Conservation (phyloP, 306 rosid species). For the Pterocarpus macrocarpus region DNA sequence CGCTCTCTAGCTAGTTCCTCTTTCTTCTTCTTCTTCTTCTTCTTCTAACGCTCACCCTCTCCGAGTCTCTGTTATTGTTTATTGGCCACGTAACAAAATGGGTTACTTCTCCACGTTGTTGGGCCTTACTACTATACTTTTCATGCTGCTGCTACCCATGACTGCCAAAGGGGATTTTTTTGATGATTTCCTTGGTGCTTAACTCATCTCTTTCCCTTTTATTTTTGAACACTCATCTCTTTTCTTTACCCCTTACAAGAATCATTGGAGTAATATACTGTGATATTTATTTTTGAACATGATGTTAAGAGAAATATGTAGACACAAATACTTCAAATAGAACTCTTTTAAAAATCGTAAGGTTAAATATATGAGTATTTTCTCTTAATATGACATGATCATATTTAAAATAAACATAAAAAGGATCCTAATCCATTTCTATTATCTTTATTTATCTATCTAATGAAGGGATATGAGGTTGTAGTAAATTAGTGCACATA, state of each 20-base stretch:
- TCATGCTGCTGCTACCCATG: slow-evolving; percentile 44
- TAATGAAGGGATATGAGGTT: not conserved
- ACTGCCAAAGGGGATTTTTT: slow-evolving; percentile 12
- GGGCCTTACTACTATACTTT: slow-evolving; percentile 36
- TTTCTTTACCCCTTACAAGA: too few relatives aligned
- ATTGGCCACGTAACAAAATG: slow-evolving; percentile 31
- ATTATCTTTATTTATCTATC: not conserved
- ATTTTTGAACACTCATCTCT: too few relatives aligned
- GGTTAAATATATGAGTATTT: too few relatives aligned
- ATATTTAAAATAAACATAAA: too few relatives aligned
- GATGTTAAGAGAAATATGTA: too few relatives aligned
- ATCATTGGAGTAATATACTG: too few relatives aligned
- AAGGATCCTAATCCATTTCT: too few relatives aligned
- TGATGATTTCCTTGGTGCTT: slow-evolving; percentile 49
- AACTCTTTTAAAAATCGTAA: too few relatives aligned
- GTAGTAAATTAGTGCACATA: not conserved
- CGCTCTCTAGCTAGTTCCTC: not conserved
- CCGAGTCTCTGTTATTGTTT: not conserved
- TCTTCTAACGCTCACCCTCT: not conserved
- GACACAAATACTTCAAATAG: too few relatives aligned
- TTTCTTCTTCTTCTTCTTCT: not conserved
- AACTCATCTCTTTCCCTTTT: not conserved
- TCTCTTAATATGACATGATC: too few relatives aligned
- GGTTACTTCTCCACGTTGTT: slow-evolving; percentile 48
- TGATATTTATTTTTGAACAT: too few relatives aligned